Evolutionary conservation across 1,139 yeast genomes (phyloP), one percentile per base, ranked within the genome.

Genomic region (Blastobotrys indianensis): DNA sequence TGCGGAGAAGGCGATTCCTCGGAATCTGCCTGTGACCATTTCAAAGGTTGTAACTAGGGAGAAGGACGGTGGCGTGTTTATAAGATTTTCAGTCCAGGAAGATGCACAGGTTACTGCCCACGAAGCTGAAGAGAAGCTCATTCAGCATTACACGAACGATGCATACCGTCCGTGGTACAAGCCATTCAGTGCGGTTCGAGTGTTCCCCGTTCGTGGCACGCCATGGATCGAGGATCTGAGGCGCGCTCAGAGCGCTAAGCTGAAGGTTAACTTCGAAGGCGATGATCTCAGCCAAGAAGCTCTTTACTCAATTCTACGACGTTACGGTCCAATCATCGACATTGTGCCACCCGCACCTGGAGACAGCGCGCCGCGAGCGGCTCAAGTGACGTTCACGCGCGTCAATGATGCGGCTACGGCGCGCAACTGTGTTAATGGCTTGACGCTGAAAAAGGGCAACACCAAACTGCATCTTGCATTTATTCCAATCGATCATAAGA

Each of bases 221-320:
- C 98, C 98, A 0, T 92, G 97, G 97, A 85, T 92, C 52, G 97
- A 92, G 65, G 98, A 92, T 62, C 71, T 92, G 60, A 76, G 85
- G 54, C 69, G 97, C 53, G 76, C 75, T 53, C 94, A 95, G 8
- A 80, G 83, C 50, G 67, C 73, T 10, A 72, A 73, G 17, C 65
- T 92, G 32, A 74, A 76, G 47, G 80, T 90, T 2, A 73, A 74
- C 33, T 88, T 82, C 59, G 88, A 84, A 52, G 97, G 97, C 1
- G 74, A 82, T 0, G 73, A 70, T 28, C 65, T 90, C 52, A 77
- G 87, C 0, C 96, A 90, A 58, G 97, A 92, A 63, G 87, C 85
- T 48, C 63, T 90, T 42, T 92, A 90, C 59, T 76, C 85, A 2
- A 67, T 87, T 43, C 80, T 92, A 61, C 76, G 98, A 66, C 73